These are phyloP conservation scores for Debaryomycetaceae sp. DNA, from an alignment of 1,139 yeast species.

Conservation along the genomic window DNA sequence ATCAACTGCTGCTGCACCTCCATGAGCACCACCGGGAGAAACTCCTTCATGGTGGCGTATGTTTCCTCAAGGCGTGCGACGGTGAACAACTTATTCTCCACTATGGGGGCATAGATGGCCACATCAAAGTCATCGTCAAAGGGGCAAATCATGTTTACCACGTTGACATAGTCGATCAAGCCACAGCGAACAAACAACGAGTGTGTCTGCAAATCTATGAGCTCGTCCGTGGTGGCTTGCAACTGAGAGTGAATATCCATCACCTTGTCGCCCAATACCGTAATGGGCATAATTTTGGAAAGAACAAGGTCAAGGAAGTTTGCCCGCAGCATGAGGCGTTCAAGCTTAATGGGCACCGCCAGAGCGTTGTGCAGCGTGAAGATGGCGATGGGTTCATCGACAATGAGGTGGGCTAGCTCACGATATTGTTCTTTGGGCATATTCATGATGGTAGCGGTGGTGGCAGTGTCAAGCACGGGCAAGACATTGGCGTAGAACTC, in stretches of 20 bases:
- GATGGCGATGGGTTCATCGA: constrained; percentile 48
- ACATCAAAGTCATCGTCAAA: constrained; percentile 51
- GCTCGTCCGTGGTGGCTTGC: constrained; percentile 24
- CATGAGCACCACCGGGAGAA: constrained; percentile 58
- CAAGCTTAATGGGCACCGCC: constrained; percentile 21
- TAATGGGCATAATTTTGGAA: constrained; percentile 50
- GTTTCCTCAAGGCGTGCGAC: constrained; percentile 35
- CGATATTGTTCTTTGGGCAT: constrained; percentile 29
- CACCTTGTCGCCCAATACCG: constrained; percentile 34
- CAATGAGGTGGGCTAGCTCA: constrained; percentile 31
- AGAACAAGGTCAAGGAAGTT: constrained; percentile 60
- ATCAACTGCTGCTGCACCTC: constrained; percentile 55
- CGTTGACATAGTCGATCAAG: constrained; percentile 52
- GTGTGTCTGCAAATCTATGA: constrained; percentile 40
- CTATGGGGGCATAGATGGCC: constrained; percentile 57
- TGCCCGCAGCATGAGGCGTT: constrained; percentile 41
- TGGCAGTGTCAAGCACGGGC: constrained; percentile 44
- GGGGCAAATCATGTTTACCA: constrained; percentile 69
- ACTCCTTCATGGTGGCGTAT: constrained; percentile 41
- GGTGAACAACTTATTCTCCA: constrained; percentile 58
- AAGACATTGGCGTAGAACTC: constrained; percentile 51
- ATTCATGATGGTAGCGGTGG: constrained; percentile 35
- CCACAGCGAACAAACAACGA: constrained; percentile 46
- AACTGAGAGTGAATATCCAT: constrained; percentile 35
- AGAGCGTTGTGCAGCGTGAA: constrained; percentile 29